Percentiles rank a stretch among this genome's conserved stretches.
Evolutionary conservation across 257 asterid species (phyloP).

Genomic region (Solanum ossicruentum): DNA sequence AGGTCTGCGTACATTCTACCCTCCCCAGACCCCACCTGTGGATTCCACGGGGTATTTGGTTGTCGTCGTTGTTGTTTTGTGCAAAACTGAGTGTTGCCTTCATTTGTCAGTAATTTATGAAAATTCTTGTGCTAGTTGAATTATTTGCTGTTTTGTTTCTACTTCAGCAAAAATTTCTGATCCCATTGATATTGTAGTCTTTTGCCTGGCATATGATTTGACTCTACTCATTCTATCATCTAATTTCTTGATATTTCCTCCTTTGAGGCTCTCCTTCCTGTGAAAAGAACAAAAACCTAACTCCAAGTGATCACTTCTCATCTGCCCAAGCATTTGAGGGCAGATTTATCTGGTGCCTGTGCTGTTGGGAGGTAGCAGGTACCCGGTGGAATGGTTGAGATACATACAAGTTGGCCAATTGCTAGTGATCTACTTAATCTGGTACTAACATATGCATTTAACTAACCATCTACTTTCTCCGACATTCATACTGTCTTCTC

Average conservation of each 20-base stretch:
- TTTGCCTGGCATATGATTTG: background rate
- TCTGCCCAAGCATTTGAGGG: background rate
- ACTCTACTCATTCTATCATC: background rate
- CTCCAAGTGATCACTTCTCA: background rate
- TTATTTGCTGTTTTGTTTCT: background rate
- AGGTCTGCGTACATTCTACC: no score
- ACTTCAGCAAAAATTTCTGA: background rate
- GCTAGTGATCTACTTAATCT: background rate
- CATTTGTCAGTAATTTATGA: background rate
- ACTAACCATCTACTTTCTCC: background rate
- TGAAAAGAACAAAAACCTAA: background rate
- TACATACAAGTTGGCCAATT: background rate
- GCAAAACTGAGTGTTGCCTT: background rate
- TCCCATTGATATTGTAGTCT: background rate
- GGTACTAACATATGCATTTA: background rate
- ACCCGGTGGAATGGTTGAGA: background rate
- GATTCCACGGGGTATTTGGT: no score
- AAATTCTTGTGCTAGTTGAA: background rate
- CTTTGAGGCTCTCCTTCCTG: background rate
- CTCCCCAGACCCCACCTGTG: no score
- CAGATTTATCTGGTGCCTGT: background rate
- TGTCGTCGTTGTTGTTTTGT: background rate
- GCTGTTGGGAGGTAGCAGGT: background rate
- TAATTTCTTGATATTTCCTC: background rate
- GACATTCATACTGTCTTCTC: conserved; percentile 12